Evolutionary conservation across 1,284 basidiomycete genomes (phyloP).

Genomic region (Retiboletus fuscus): DNA sequence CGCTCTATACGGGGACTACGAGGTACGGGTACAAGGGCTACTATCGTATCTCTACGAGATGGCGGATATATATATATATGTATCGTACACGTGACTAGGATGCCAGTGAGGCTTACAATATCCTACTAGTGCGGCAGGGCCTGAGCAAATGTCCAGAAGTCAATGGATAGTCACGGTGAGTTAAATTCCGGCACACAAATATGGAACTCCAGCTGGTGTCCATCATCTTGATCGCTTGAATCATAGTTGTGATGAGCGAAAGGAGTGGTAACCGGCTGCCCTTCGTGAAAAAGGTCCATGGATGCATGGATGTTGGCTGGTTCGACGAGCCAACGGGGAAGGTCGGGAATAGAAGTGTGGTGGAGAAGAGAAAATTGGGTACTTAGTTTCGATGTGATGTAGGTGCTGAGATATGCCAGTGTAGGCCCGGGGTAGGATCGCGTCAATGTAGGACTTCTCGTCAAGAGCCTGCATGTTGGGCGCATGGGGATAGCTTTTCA

Average conservation of each 20-base stretch:
- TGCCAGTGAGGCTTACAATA: too few species aligned
- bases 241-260: background rate
- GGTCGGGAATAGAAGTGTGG: too few species aligned
- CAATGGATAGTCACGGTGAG: background rate
- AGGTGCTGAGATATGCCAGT: background rate
- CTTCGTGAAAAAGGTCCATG: background rate
- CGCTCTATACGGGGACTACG: too few species aligned
- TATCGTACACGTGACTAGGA: too few species aligned
- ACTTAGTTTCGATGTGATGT: background rate
- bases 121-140: background rate
- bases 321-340: too few species aligned
- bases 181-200: background rate
- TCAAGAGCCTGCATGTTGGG: too few species aligned
- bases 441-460: background rate
- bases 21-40: too few species aligned
- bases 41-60: too few species aligned
- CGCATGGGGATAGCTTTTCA: background rate
- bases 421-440: background rate
- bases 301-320: background rate
- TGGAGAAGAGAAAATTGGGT: too few species aligned
- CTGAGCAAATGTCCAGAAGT: background rate
- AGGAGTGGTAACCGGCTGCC: background rate
- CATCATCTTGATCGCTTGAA: background rate
- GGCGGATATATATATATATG: too few species aligned
- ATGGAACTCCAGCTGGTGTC: background rate